phyloP scores from a whole-genome alignment of 257 asterid species.

The Ocimum tenuiflorum region DNA sequence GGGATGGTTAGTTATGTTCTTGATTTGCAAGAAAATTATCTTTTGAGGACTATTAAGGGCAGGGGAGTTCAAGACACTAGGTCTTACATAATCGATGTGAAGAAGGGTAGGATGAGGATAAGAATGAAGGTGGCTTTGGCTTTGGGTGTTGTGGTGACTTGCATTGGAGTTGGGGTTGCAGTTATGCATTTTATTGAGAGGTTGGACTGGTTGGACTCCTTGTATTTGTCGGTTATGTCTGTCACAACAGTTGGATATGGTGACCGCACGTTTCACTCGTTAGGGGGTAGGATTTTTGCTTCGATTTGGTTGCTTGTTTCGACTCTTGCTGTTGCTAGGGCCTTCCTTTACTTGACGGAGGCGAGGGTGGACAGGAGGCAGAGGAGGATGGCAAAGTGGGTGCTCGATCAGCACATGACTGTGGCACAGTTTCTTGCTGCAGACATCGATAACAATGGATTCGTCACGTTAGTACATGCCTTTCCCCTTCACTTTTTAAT shows the following conservation, averaged over 20 bases:
- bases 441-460: slow-evolving; percentile 80
- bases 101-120: slow-evolving; percentile 94
- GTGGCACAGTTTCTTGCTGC: slow-evolving; percentile 95
- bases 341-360: slow-evolving; percentile 92
- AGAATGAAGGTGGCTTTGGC: slow-evolving; percentile 85
- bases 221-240: slow-evolving; percentile 87
- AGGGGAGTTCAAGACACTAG: slow-evolving; percentile 45
- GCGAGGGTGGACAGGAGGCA: slow-evolving; percentile 87
- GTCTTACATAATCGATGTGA: slow-evolving; percentile 66
- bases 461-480: slow-evolving; percentile 43
- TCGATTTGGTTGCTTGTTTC: slow-evolving; percentile 92
- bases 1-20: slow-evolving; percentile 87
- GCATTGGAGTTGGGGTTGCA: slow-evolving; percentile 71
- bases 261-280: slow-evolving; percentile 67
- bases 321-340: slow-evolving; percentile 95
- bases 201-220: slow-evolving; percentile 66
- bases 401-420: slow-evolving; percentile 82
- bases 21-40: slow-evolving; percentile 79
- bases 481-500: not conserved
- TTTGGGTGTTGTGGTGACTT: slow-evolving; percentile 70
- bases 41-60: slow-evolving; percentile 53
- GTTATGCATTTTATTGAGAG: slow-evolving; percentile 80
- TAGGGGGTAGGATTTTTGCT: slow-evolving; percentile 77
- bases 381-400: slow-evolving; percentile 86
- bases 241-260: slow-evolving; percentile 98